A percentile compares a stretch with the other conserved stretches of the same genome.
Conservation (phyloP, 2,329 filamentous ascomycete species). For the Arthrobotrys sinensis region DNA sequence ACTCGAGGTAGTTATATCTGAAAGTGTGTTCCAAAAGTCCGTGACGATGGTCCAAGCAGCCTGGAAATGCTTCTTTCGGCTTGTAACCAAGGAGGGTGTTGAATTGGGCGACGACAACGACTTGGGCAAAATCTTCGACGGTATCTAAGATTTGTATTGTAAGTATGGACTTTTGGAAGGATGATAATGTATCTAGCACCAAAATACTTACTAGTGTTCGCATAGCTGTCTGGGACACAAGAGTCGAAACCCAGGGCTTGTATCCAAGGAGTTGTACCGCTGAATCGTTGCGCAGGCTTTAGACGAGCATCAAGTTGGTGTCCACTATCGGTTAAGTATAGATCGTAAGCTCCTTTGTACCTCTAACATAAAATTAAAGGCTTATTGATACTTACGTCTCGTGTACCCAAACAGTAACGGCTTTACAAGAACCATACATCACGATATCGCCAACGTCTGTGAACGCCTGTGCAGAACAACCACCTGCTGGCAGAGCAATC, state of each 20-base stretch:
- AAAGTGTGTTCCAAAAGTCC: slow-evolving; percentile 42
- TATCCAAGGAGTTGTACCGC: slow-evolving; percentile 38
- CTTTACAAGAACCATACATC: slow-evolving; percentile 38
- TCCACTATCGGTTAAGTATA: slow-evolving; percentile 25
- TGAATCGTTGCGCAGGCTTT: slow-evolving; percentile 36
- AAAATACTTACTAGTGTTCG: slow-evolving; percentile 48
- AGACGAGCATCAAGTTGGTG: slow-evolving; percentile 53
- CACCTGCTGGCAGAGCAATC: slow-evolving; percentile 46
- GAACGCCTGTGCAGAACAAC: slow-evolving; percentile 44
- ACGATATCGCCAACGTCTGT: slow-evolving; percentile 46
- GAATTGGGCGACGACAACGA: slow-evolving; percentile 51
- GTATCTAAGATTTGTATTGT: slow-evolving; percentile 27
- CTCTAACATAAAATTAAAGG: not conserved
- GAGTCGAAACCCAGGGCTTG: slow-evolving; percentile 40
- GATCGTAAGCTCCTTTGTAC: not conserved
- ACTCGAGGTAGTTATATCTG: slow-evolving; percentile 27
- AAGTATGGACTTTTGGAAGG: not conserved
- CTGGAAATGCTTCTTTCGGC: slow-evolving; percentile 41
- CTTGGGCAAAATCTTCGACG: slow-evolving; percentile 58
- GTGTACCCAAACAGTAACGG: slow-evolving; percentile 43
- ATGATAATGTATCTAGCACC: not conserved
- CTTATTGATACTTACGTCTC: slow-evolving; percentile 41
- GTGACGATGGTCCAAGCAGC: slow-evolving; percentile 57
- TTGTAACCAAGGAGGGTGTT: slow-evolving; percentile 54
- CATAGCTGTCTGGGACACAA: slow-evolving; percentile 58